Conservation (phyloP, 1,139 yeast genomes). For the Debaryomyces subglobosus region DNA sequence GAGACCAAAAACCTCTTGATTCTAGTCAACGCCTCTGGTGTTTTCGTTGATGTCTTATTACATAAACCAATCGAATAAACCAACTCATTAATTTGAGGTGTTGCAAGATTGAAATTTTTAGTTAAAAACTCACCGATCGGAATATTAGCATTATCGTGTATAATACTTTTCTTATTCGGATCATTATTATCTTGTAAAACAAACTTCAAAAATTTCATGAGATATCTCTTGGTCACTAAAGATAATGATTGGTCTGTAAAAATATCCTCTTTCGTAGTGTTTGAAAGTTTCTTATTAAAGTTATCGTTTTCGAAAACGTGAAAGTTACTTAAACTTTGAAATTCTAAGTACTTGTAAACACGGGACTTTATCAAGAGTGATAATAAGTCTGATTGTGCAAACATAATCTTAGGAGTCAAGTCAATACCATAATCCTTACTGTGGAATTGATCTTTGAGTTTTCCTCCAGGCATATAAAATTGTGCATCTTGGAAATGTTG, state of each 20-base stretch:
- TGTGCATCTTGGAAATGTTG: slow-evolving; percentile 61
- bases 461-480: slow-evolving; percentile 68
- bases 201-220: slow-evolving; percentile 93
- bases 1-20: slow-evolving; percentile 83
- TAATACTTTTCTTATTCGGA: slow-evolving; percentile 46
- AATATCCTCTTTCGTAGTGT: slow-evolving; percentile 83
- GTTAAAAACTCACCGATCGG: slow-evolving; percentile 63
- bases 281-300: slow-evolving; percentile 75
- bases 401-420: slow-evolving; percentile 83
- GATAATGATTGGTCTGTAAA: slow-evolving; percentile 86
- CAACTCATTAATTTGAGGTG: slow-evolving; percentile 78
- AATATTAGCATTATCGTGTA: slow-evolving; percentile 56
- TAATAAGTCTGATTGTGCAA: slow-evolving; percentile 85
- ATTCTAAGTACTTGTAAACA: slow-evolving; percentile 89
- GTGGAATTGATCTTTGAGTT: slow-evolving; percentile 46
- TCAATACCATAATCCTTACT: slow-evolving; percentile 86
- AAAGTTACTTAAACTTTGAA: slow-evolving; percentile 84
- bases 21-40: slow-evolving; percentile 76
- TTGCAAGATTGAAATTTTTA: slow-evolving; percentile 68
- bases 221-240: slow-evolving; percentile 73
- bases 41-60: slow-evolving; percentile 56
- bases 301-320: slow-evolving; percentile 91
- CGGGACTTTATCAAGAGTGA: slow-evolving; percentile 78
- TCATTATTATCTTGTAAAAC: slow-evolving; percentile 69
- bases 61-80: slow-evolving; percentile 86